These are phyloP conservation scores for Pistacia vera DNA, from an alignment of 345 rosid species.

Conservation along the genomic window DNA sequence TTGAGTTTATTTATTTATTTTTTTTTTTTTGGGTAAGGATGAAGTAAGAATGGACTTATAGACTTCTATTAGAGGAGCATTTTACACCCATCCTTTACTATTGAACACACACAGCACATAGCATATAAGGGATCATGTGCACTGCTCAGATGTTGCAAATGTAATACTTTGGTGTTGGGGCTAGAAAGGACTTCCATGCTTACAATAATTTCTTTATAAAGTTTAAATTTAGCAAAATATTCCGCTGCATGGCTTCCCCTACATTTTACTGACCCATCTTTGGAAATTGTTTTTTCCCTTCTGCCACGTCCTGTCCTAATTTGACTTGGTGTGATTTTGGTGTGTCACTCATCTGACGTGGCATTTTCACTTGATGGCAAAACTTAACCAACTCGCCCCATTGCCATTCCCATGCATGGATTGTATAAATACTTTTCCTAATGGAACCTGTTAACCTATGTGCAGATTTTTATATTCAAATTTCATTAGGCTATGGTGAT, in stretches of 20 bases:
- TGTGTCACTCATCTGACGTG: background rate
- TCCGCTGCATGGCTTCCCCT: background rate
- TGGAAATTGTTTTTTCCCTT: background rate
- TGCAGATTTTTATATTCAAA: background rate
- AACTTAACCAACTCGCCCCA: background rate
- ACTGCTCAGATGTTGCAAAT: background rate
- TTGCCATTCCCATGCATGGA: background rate
- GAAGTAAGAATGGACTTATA: background rate
- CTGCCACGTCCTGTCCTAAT: background rate
- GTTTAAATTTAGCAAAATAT: background rate
- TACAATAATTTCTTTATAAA: background rate
- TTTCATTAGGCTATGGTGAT: background rate
- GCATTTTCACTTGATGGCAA: background rate
- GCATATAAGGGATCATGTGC: background rate
- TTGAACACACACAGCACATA: background rate
- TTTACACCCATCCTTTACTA: background rate
- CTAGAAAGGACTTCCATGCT: background rate
- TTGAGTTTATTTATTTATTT: background rate
- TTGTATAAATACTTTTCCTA: background rate
- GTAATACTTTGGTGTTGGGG: background rate
- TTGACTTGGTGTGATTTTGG: background rate
- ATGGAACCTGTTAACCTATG: conserved; percentile 1
- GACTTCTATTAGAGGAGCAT: background rate
- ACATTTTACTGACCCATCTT: background rate
- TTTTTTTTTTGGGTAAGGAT: background rate